Evolutionary conservation across 805 yeast species (phyloP).

Genomic region (Saturnispora kantuleensis): DNA sequence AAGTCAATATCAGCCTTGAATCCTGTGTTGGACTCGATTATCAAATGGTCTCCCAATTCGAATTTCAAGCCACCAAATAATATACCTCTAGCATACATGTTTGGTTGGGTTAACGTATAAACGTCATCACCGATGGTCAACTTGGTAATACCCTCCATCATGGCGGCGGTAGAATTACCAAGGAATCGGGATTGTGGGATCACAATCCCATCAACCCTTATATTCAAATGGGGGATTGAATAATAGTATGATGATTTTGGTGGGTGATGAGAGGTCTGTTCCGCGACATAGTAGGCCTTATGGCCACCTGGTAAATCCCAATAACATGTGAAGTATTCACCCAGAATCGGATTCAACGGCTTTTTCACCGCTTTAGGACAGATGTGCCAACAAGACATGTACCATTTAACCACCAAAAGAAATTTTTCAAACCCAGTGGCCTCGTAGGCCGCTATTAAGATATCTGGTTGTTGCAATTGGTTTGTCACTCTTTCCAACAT

Average conservation of each 20-base stretch:
- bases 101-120: constrained; percentile 88
- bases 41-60: constrained; percentile 88
- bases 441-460: constrained; percentile 59
- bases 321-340: constrained; percentile 82
- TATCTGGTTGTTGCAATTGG: constrained; percentile 69
- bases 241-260: constrained; percentile 93
- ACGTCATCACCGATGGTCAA: constrained; percentile 67
- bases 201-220: constrained; percentile 82
- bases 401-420: constrained; percentile 72
- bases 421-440: constrained; percentile 57
- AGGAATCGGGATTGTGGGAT: constrained; percentile 81
- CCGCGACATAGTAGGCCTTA: constrained; percentile 77
- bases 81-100: constrained; percentile 89
- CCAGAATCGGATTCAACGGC: constrained; percentile 90
- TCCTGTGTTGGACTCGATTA: constrained; percentile 51
- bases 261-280: constrained; percentile 98
- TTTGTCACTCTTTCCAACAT: constrained; percentile 95
- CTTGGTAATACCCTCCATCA: constrained; percentile 87
- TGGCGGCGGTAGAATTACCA: constrained; percentile 94
- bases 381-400: constrained; percentile 93
- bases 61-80: constrained; percentile 81
- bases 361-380: constrained; percentile 98
- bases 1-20: constrained; percentile 78
- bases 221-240: constrained; percentile 66
- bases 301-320: constrained; percentile 74